These are phyloP conservation scores for Thecaphora thlaspeos DNA, from an alignment of 1,284 basidiomycete species.

Conservation along the genomic window DNA sequence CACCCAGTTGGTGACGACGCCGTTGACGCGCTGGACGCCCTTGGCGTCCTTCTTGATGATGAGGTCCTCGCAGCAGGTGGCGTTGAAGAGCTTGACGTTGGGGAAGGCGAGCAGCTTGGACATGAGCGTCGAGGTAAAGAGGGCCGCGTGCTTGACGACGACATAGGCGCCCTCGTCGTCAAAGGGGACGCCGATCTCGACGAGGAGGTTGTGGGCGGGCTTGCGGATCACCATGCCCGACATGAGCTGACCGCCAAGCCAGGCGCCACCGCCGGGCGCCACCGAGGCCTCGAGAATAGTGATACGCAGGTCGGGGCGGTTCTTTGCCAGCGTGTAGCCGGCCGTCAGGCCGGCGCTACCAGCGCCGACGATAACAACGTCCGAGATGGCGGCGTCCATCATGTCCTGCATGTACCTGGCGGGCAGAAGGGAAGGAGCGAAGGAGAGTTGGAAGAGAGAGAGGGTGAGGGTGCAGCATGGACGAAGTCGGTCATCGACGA, in stretches of 20 bases:
- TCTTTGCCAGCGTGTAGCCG: conserved; percentile 68
- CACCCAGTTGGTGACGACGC: conserved; percentile 78
- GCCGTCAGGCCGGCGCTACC: conserved; percentile 77
- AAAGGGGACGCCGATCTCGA: conserved; percentile 72
- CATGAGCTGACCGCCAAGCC: conserved; percentile 72
- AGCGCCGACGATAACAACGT: conserved; percentile 76
- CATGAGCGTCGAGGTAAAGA: conserved; percentile 75
- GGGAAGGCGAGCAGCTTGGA: conserved; percentile 68
- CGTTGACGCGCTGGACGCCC: conserved; percentile 68
- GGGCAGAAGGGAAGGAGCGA: not conserved
- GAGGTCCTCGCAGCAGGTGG: conserved; percentile 55
- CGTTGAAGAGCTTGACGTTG: conserved; percentile 66
- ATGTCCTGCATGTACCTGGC: conserved; percentile 48
- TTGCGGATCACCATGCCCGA: conserved; percentile 82
- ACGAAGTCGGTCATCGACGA: too few relatives aligned
- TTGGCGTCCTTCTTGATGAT: conserved; percentile 50
- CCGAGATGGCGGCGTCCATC: conserved; percentile 65
- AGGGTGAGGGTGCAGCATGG: too few relatives aligned
- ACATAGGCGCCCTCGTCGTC: conserved; percentile 74
- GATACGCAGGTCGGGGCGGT: conserved; percentile 73
- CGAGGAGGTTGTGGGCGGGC: conserved; percentile 72
- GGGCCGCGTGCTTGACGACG: conserved; percentile 46
- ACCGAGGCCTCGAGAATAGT: conserved; percentile 81
- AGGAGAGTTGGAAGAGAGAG: too few relatives aligned
- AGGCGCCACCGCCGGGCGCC: conserved; percentile 66